phyloP scores from a whole-genome alignment of 495 filamentous ascomycete genomes.

The Podospora conica region DNA sequence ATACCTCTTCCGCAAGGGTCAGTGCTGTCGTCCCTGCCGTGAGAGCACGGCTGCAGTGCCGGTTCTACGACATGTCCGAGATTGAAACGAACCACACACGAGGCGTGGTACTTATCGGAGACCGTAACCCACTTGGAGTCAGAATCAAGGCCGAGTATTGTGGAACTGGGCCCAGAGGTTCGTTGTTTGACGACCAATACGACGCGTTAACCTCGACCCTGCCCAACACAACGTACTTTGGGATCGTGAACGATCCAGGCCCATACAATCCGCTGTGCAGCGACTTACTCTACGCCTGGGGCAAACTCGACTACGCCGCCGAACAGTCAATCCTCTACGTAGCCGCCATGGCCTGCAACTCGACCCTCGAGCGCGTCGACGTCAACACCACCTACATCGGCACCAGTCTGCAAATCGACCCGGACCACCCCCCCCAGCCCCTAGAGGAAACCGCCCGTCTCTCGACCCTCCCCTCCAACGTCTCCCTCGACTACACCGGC shows the following conservation, averaged over 20 bases:
- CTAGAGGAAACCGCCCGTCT: slow-evolving; percentile 10
- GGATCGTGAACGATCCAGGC: not conserved
- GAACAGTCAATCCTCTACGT: slow-evolving; percentile 1
- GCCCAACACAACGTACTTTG: slow-evolving; percentile 9
- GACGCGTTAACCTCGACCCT: not conserved
- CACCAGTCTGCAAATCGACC: slow-evolving; percentile 16
- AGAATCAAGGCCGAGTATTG: slow-evolving; percentile 4
- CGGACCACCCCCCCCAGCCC: not conserved
- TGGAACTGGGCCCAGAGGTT: too few species aligned
- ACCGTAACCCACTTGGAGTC: not conserved
- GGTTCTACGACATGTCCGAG: slow-evolving; percentile 3
- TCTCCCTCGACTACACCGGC: not conserved
- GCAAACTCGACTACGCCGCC: slow-evolving; percentile 8
- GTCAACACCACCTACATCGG: slow-evolving; percentile 15
- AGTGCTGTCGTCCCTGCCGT: slow-evolving; percentile 11
- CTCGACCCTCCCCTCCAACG: not conserved
- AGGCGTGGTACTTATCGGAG: not conserved
- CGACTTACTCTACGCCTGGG: slow-evolving; percentile 16
- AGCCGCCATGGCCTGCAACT: slow-evolving; percentile 19
- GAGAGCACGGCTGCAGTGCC: slow-evolving; percentile 5
- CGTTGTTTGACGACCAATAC: too few species aligned
- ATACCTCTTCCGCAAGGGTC: slow-evolving; percentile 1
- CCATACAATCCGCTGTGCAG: slow-evolving; percentile 5
- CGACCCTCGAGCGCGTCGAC: slow-evolving; percentile 15
- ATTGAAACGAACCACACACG: slow-evolving; percentile 15